These are phyloP conservation scores for Lyophyllum shimeji DNA, from an alignment of 768 basidiomycete species.

Conservation along the genomic window DNA sequence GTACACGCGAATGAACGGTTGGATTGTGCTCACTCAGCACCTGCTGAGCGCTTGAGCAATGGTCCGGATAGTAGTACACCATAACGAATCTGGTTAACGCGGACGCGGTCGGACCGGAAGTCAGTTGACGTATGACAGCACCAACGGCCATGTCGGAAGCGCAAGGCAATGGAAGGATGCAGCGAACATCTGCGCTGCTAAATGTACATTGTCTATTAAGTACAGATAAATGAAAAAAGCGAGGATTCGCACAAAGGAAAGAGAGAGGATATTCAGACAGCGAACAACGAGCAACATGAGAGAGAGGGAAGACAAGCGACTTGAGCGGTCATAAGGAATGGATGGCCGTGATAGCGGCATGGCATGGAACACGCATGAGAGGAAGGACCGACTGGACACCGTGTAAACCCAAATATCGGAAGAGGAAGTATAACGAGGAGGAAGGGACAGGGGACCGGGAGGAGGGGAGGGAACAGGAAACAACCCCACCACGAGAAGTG, in stretches of 20 bases:
- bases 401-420: neutral
- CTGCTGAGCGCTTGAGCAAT: neutral
- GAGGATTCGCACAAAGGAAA: neutral
- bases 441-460: neutral
- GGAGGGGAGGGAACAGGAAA: neutral
- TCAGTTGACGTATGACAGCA: no score
- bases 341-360: neutral
- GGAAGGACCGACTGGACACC: neutral
- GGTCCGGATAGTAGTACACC: no score
- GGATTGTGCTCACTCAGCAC: neutral
- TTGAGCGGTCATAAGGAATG: neutral
- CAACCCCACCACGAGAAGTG: neutral
- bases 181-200: neutral
- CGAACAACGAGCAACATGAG: neutral
- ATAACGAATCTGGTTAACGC: no score
- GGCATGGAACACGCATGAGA: neutral
- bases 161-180: neutral
- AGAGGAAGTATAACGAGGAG: neutral
- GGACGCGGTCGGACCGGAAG: no score
- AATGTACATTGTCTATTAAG: slow-evolving; percentile 19
- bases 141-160: no score
- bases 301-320: neutral
- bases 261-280: neutral
- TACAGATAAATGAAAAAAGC: slow-evolving; percentile 16
- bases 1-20: neutral